Base-by-base conservation (phyloP, 2,329 filamentous ascomycete genomes). In the Pezicula neosporulosa region DNA sequence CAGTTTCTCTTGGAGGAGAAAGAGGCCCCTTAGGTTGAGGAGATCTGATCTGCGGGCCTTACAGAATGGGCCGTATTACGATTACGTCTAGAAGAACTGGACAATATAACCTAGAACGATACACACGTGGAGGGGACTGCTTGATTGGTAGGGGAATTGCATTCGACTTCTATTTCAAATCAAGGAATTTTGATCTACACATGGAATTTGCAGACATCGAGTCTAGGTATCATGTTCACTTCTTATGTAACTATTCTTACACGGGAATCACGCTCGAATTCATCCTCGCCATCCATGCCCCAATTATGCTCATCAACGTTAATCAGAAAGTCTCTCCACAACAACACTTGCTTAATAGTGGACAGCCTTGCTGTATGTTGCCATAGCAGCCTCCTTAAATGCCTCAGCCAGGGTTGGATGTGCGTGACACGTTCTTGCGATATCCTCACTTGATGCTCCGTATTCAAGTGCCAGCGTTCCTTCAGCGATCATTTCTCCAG, bases 381-480 rank as follows among this genome's bases (percentile, higher is more conserved):
- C 89, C 94, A 99, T 97, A 63, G 94, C 94, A 66, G 94, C 94
- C 83, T 99, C 94, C 82, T 99, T 99, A 83, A 99, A 97, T 42
- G 94, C 94, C 78, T 99, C 94, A 21, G 93, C 86, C 54, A 99
- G 56, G 30, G 63, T 66, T 51, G 94, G 94, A 76, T 99, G 94
- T 50, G 94, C 94, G 75, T 99, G 94, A 74, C 90, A 94, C 59
- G 94, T 97, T 68, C 94, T 84, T 56, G 87, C 91, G 68, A 96
- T 90, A 72, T 97, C 94, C 77, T 99, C 94, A 65, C 85, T 92
- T 59, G 89, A 94, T 28, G 94, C 94, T 59, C 94, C 94, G 68
- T 99, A 99, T 77, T 99, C 94, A 47, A 99, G 78, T 51, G 94
- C 94, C 66, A 99, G 78, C 12, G 92, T 94, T 59, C 88, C 94